Conservation (phyloP, 495 filamentous ascomycete genomes). For the Penicillium salamii region DNA sequence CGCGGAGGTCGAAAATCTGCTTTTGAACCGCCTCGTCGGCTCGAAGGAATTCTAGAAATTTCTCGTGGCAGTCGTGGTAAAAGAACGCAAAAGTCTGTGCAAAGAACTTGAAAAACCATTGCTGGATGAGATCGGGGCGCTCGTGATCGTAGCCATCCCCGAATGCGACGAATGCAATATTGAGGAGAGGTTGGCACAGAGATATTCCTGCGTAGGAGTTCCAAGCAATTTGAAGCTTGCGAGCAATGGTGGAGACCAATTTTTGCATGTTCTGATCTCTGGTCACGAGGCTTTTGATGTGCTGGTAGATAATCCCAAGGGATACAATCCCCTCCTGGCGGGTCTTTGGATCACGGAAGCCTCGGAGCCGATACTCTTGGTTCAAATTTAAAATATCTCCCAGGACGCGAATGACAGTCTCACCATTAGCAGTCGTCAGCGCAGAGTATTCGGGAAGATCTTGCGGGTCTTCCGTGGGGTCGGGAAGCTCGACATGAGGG, state of each 20-base stretch:
- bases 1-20: no score
- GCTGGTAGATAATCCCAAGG: constrained; percentile 12
- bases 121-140: constrained; percentile 10
- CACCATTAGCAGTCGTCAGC: background rate
- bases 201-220: constrained; percentile 17
- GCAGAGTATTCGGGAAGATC: background rate
- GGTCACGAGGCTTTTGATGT: constrained; percentile 2
- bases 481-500: no score
- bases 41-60: no score
- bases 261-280: no score
- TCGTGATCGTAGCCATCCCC: background rate
- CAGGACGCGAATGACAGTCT: background rate
- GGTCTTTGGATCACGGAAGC: no score
- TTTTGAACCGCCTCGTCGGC: no score
- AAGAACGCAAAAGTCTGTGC: no score
- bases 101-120: no score
- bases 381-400: constrained; percentile 2
- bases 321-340: background rate
- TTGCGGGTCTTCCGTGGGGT: no score
- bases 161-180: background rate
- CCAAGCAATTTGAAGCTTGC: constrained; percentile 24
- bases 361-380: background rate
- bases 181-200: constrained; percentile 9
- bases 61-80: no score
- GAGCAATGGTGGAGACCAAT: constrained; percentile 8